Conservation (phyloP, 306 rosid species). For the Prunus campanulata region DNA sequence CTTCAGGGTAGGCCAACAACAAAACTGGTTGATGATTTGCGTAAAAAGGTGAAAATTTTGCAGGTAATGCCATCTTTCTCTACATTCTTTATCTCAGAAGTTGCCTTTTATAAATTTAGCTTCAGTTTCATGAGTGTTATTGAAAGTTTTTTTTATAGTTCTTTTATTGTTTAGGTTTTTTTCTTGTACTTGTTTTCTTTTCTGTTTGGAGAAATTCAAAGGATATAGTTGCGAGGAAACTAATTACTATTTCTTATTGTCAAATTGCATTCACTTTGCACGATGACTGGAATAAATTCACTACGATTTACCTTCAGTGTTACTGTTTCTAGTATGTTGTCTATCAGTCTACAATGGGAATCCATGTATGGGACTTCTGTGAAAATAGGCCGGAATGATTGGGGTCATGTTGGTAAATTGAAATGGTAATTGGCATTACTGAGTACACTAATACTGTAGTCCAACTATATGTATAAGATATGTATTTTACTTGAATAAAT, state of each 20-base stretch:
- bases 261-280: background rate
- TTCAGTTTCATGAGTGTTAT: background rate
- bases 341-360: background rate
- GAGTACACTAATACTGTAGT: background rate
- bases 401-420: background rate
- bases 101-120: constrained; percentile 1
- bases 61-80: constrained; percentile 53
- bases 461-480: background rate
- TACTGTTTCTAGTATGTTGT: background rate
- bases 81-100: background rate
- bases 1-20: constrained; percentile 82
- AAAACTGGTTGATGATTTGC: constrained; percentile 79
- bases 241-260: background rate
- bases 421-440: background rate
- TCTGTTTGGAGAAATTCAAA: background rate
- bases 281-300: background rate
- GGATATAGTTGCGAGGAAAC: background rate
- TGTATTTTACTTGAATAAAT: background rate
- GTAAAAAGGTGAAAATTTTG: constrained; percentile 87
- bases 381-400: background rate
- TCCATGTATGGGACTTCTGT: background rate
- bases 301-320: background rate
- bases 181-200: background rate
- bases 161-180: background rate
- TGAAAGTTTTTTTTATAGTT: background rate